Base-by-base conservation (phyloP, 768 basidiomycete species). In the Lactifluus volemus region DNA sequence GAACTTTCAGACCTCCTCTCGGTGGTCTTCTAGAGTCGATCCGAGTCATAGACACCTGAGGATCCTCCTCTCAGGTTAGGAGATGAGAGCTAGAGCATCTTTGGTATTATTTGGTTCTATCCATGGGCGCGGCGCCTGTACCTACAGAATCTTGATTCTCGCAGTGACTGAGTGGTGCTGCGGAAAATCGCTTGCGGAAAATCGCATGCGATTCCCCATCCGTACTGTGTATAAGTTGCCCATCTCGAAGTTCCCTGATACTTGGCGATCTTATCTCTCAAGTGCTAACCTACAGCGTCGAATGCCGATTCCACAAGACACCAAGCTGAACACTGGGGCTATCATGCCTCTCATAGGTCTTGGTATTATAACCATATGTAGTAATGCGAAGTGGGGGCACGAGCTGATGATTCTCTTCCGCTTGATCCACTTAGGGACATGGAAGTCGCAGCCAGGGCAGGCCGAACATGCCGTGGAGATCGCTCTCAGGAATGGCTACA, bases 401-500 rank as follows among this genome's bases (percentile, higher is more conserved):
- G 12, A 15, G 34, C 50, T 66, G 38, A 44, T 21, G 15, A 44
- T 14, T 5, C 34, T 32, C 29, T 21, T 58, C 15, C 14, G 9
- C 48, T 58, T 29, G 45, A 59, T 39, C 45, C 15, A 14, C 11
- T 1, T 55, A 84, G 86, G 88, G n/a, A 90, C 89, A 50, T 92
- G 88, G 89, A 84, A 86, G 68, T 84, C 85, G 52, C 64, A 76
- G 58, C 83, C 89, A 3, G 88, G 86, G 51, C 77, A 78, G 42
- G 90, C 92, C 59, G 82, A 83, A 66, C 73, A 81, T 44, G 91
- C 92, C 21, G 91, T 94, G 56, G 80, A 84, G 66, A 77, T 76
- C 66, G 91, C 92, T 1, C 74, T 95, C 65, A 84, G 78, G 69
- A 75, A 76, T 48, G 92, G 91, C 3, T 94, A 93, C 77, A 81